These are phyloP conservation scores for Ailanthus altissimus DNA, from an alignment of 345 rosid species.

Conservation along the genomic window DNA sequence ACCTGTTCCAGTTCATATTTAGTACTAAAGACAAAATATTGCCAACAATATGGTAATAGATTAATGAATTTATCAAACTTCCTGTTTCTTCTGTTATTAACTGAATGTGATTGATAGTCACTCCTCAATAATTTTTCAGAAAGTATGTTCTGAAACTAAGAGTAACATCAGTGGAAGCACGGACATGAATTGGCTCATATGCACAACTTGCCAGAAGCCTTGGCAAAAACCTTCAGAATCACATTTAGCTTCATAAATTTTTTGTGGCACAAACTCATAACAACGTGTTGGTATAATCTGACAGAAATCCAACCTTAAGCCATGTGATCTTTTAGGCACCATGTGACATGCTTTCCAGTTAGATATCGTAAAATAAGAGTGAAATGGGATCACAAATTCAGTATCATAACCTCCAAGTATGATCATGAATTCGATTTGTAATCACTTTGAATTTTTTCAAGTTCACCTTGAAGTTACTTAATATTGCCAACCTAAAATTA, in stretches of 20 bases:
- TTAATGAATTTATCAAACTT: background rate
- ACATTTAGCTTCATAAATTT: background rate
- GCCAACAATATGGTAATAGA: background rate
- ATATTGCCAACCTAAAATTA: background rate
- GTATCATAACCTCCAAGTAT: background rate
- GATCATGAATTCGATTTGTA: background rate
- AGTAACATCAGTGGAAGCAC: background rate
- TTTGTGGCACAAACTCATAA: background rate
- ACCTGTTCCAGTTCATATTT: background rate
- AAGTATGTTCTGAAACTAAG: background rate
- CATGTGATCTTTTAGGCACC: background rate
- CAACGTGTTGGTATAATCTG: background rate
- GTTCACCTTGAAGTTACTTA: background rate
- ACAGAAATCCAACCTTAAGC: background rate
- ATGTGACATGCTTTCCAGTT: background rate
- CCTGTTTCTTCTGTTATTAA: background rate
- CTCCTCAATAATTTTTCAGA: background rate
- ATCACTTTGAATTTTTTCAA: background rate
- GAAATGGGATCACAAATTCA: background rate
- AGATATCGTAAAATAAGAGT: background rate
- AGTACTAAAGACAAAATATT: background rate
- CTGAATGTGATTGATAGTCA: background rate
- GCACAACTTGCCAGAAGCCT: background rate
- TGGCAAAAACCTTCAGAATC: background rate
- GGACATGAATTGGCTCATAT: background rate